Conservation (phyloP, 345 rosid genomes). For the Raphanus raphanistrum region DNA sequence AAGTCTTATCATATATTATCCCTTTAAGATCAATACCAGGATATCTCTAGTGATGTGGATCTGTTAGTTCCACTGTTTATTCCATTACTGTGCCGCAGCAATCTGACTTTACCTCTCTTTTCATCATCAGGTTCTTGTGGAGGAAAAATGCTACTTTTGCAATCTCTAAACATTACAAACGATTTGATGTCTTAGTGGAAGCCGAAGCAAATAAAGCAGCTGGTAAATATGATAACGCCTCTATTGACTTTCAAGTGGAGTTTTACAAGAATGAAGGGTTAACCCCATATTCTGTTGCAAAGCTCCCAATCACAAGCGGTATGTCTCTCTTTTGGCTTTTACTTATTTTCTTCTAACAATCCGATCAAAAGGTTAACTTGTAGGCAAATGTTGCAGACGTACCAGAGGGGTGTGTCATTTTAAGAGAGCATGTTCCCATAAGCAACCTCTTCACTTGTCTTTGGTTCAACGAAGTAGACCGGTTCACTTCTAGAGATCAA, state of each 20-base stretch:
- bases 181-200: constrained; percentile 85
- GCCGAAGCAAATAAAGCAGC: constrained; percentile 99
- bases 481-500: constrained; percentile 97
- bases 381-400: constrained; percentile 65
- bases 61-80: too few relatives aligned
- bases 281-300: constrained; percentile 77
- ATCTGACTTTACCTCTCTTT: constrained; percentile 13
- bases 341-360: neutral
- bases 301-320: constrained; percentile 96
- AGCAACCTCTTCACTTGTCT: constrained; percentile 93
- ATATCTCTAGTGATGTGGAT: constrained; percentile 4
- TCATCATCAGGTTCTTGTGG: constrained; percentile 86
- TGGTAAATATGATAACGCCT: constrained; percentile 82
- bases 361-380: neutral
- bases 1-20: constrained; percentile 6
- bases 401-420: constrained; percentile 96
- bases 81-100: neutral
- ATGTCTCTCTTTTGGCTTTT: constrained; percentile 1
- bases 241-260: constrained; percentile 86
- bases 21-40: neutral
- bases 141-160: constrained; percentile 94
- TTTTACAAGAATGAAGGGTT: constrained; percentile 92
- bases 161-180: constrained; percentile 86
- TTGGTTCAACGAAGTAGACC: constrained; percentile 98
- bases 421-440: constrained; percentile 94